Evolutionary conservation across 2,329 filamentous ascomycete species (phyloP).

Genomic region (Hypoxylon sp.): DNA sequence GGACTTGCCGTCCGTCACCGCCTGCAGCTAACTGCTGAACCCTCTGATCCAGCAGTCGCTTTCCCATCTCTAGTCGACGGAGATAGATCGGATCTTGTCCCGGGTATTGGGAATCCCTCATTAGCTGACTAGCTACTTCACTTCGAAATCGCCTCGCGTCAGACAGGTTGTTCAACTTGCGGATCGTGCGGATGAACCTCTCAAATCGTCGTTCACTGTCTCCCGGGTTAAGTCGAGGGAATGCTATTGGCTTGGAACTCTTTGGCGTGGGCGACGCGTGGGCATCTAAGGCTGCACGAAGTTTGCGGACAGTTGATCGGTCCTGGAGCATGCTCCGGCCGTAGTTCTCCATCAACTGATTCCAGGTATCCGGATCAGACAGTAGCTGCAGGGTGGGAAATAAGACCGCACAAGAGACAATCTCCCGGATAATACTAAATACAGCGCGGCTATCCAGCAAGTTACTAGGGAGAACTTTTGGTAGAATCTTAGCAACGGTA

Average conservation of each 20-base stretch:
- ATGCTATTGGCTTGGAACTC: conserved; percentile 71
- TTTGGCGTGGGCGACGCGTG: conserved; percentile 87
- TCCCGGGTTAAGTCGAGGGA: conserved; percentile 82
- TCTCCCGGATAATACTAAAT: conserved; percentile 83
- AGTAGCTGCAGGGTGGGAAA: conserved; percentile 83
- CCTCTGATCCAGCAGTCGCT: conserved; percentile 88
- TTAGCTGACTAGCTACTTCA: conserved; percentile 91
- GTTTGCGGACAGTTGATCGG: conserved; percentile 90
- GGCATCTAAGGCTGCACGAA: conserved; percentile 91
- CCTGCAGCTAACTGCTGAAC: conserved; percentile 83
- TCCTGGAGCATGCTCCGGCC: conserved; percentile 91
- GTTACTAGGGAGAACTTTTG: conserved; percentile 77
- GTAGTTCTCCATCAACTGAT: conserved; percentile 92
- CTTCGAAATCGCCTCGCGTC: conserved; percentile 93
- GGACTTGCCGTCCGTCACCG: conserved; percentile 61
- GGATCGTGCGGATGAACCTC: conserved; percentile 89
- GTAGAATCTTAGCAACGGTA: conserved; percentile 78
- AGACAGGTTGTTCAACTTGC: conserved; percentile 89
- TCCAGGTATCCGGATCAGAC: conserved; percentile 96
- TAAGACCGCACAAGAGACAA: conserved; percentile 92
- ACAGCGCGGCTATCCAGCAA: conserved; percentile 86
- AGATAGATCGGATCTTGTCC: conserved; percentile 88
- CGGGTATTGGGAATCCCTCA: conserved; percentile 82
- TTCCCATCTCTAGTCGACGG: conserved; percentile 90
- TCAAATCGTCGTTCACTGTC: conserved; percentile 96